Conservation (phyloP, 148 eudicot species). For the Dysphania ambrosioides region DNA sequence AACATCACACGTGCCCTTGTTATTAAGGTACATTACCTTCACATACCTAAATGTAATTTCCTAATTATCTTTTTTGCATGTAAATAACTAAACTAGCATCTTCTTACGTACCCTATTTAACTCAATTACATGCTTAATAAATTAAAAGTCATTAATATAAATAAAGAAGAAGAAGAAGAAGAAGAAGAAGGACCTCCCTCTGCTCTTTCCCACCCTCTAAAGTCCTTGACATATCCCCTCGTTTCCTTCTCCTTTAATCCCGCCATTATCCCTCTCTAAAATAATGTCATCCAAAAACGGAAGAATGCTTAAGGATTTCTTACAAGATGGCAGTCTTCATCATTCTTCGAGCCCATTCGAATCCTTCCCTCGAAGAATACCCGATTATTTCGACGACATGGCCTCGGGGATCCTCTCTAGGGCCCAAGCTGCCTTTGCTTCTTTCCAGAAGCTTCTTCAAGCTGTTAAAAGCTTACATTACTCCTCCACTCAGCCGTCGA, state of each 20-base stretch:
- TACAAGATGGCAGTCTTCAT: constrained; percentile 3
- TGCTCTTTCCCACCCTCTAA: constrained; percentile 13
- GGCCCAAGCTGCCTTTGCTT: constrained; percentile 20
- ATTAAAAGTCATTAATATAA: not conserved
- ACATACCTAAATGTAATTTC: constrained; percentile 10
- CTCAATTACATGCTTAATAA: not conserved
- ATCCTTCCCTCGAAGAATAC: not conserved
- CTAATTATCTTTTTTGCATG: not conserved
- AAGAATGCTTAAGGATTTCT: constrained; percentile 23
- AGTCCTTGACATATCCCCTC: constrained; percentile 5
- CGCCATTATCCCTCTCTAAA: not conserved
- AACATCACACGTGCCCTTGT: constrained; percentile 9
- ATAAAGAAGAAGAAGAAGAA: not conserved
- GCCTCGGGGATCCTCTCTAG: constrained; percentile 13
- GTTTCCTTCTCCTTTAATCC: constrained; percentile 8
- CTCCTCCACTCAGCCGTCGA: constrained; percentile 14
- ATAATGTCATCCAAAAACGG: not conserved
- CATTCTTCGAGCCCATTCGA: not conserved
- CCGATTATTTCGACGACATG: no score
- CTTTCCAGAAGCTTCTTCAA: constrained; percentile 32
- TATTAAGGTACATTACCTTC: not conserved
- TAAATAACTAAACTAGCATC: not conserved
- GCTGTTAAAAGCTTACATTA: constrained; percentile 30
- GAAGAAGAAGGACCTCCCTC: constrained; percentile 17
- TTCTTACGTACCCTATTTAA: not conserved